phyloP scores from a whole-genome alignment of 139 green algal species.

The Chlorokybus atmophyticus region DNA sequence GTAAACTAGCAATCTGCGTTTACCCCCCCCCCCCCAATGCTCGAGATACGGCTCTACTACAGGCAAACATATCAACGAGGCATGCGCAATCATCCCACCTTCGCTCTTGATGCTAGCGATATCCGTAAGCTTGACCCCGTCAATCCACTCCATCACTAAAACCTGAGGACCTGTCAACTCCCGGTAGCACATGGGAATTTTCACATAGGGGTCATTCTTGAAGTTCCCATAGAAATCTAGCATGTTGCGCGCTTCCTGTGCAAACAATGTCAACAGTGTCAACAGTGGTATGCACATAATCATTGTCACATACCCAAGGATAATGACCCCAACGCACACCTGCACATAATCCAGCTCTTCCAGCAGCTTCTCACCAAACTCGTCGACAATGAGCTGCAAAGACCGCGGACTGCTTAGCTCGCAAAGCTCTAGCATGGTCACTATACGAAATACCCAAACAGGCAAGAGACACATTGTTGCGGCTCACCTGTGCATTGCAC shows the following conservation, averaged over 20 bases:
- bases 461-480: no score
- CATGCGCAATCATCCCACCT: constrained; percentile 12
- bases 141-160: constrained; percentile 98
- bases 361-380: constrained; percentile 98
- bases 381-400: constrained; percentile 94
- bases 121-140: constrained; percentile 88
- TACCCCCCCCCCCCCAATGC: neutral
- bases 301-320: no score
- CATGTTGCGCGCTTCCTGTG: constrained; percentile 86
- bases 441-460: no score
- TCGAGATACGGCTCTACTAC: neutral
- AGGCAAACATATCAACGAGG: no score
- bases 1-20: no score
- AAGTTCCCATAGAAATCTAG: constrained; percentile 89
- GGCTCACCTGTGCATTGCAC: constrained; percentile 60
- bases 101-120: constrained; percentile 21
- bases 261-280: neutral
- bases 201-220: constrained; percentile 74
- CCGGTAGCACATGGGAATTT: constrained; percentile 84
- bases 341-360: constrained; percentile 97
- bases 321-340: no score
- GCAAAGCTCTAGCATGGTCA: no score
- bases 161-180: constrained; percentile 60
- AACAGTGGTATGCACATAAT: neutral
- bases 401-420: no score